Percentiles rank a stretch among this genome's conserved stretches.
Evolutionary conservation across 2,329 filamentous ascomycete genomes (phyloP).

Genomic region (Fusarium sarcochroum): DNA sequence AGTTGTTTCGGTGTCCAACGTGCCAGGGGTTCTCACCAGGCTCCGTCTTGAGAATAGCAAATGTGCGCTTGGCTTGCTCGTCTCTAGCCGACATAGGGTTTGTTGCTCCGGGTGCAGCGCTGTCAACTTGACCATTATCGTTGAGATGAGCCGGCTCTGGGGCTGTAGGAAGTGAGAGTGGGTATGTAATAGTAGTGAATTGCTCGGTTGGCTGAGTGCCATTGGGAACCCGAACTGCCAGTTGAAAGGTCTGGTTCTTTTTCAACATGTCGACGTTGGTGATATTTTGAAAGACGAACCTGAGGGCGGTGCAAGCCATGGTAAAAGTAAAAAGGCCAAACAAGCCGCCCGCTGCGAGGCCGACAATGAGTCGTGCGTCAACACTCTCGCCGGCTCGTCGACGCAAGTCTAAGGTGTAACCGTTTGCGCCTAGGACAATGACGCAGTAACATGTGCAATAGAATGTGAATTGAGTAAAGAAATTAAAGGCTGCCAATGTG

Average conservation of each 20-base stretch:
- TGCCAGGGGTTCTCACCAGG: slow-evolving; percentile 90
- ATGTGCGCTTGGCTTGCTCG: slow-evolving; percentile 71
- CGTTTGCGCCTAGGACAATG: slow-evolving; percentile 73
- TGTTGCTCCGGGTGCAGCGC: slow-evolving; percentile 31
- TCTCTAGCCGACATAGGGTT: slow-evolving; percentile 54
- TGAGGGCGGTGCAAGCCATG: slow-evolving; percentile 81
- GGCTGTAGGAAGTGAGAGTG: slow-evolving; percentile 56
- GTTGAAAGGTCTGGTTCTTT: slow-evolving; percentile 73
- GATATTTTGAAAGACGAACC: slow-evolving; percentile 79
- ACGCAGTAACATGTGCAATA: slow-evolving; percentile 79
- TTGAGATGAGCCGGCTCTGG: slow-evolving; percentile 19
- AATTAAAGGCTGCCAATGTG: slow-evolving; percentile 78
- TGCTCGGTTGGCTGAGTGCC: slow-evolving; percentile 58
- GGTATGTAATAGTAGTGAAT: slow-evolving; percentile 71
- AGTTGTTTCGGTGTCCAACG: slow-evolving; percentile 77
- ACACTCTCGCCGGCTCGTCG: slow-evolving; percentile 55
- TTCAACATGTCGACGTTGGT: slow-evolving; percentile 88
- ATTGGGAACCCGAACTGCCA: slow-evolving; percentile 80
- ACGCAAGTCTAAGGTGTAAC: slow-evolving; percentile 73
- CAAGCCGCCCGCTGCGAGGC: slow-evolving; percentile 75
- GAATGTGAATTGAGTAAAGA: slow-evolving; percentile 88
- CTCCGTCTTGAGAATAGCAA: slow-evolving; percentile 82
- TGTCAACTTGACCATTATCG: slow-evolving; percentile 5
- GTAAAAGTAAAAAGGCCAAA: slow-evolving; percentile 85
- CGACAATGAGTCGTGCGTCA: slow-evolving; percentile 75